Percentiles rank a stretch among this genome's conserved stretches.
phyloP scores from a whole-genome alignment of 164 flowering plant genomes.

The Warburgia ugandensis region DNA sequence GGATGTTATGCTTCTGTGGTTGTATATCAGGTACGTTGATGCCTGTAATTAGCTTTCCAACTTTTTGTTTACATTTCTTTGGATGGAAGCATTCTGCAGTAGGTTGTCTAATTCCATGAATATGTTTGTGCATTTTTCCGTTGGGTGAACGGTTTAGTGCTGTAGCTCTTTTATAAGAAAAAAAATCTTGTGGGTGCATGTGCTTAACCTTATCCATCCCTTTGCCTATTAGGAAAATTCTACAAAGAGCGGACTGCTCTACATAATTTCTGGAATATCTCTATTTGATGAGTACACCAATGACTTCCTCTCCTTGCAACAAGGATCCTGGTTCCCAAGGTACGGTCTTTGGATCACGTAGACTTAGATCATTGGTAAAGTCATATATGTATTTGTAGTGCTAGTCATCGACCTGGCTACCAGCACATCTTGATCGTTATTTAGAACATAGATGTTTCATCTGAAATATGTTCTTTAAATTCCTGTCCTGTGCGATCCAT shows the following conservation, averaged over 20 bases:
- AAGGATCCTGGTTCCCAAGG: slow-evolving; percentile 48
- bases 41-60: background rate
- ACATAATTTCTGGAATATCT: slow-evolving; percentile 23
- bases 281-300: slow-evolving; percentile 38
- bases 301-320: slow-evolving; percentile 27
- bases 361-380: background rate
- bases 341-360: slow-evolving; percentile 2
- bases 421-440: too few relatives aligned
- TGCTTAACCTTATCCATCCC: background rate
- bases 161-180: too few relatives aligned
- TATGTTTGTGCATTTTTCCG: too few relatives aligned
- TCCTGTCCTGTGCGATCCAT: background rate
- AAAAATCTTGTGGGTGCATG: too few relatives aligned
- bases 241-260: slow-evolving; percentile 29
- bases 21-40: slow-evolving; percentile 31
- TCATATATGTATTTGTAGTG: too few relatives aligned
- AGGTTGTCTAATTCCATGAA: too few relatives aligned
- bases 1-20: slow-evolving; percentile 33
- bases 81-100: too few relatives aligned
- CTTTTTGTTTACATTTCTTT: background rate
- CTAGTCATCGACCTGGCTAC: too few relatives aligned
- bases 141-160: too few relatives aligned
- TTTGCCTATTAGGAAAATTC: slow-evolving; percentile 24
- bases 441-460: too few relatives aligned
- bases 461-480: too few relatives aligned